phyloP scores from a whole-genome alignment of 2,329 filamentous ascomycete species.

The Microcyclospora pomicola region DNA sequence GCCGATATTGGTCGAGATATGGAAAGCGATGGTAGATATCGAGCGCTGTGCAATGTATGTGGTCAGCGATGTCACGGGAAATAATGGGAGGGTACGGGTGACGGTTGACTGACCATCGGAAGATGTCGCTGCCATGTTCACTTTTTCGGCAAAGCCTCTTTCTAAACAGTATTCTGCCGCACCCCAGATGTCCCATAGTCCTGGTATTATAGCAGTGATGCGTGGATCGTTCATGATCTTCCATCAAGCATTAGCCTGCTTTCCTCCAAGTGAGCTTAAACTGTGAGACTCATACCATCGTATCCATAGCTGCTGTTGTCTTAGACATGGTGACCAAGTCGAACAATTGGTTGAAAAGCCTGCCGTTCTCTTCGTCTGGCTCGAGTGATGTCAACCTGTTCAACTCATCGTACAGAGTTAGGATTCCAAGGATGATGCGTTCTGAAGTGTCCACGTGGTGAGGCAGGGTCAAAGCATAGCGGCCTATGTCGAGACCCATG shows the following conservation, averaged over 20 bases:
- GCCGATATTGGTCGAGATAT: slow-evolving; percentile 4
- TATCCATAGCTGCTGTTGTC: neutral
- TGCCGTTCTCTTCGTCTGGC: neutral
- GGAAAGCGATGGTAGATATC: slow-evolving; percentile 1
- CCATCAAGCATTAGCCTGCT: neutral
- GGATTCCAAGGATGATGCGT: too few relatives aligned
- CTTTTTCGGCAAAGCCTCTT: slow-evolving; percentile 1
- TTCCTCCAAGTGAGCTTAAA: too few relatives aligned
- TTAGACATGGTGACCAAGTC: slow-evolving; percentile 3
- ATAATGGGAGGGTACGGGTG: too few relatives aligned
- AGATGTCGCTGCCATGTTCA: neutral
- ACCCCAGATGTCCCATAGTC: slow-evolving; percentile 1
- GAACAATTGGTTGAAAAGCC: slow-evolving; percentile 3
- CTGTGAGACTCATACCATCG: too few relatives aligned
- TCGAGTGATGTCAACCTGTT: neutral
- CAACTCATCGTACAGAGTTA: too few relatives aligned
- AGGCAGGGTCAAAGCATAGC: too few relatives aligned
- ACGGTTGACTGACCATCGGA: neutral
- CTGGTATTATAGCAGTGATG: neutral
- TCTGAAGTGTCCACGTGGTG: too few relatives aligned
- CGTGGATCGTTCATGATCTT: slow-evolving; percentile 1
- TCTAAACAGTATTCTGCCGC: slow-evolving; percentile 1
- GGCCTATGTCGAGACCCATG: too few relatives aligned
- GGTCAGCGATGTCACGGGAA: too few relatives aligned
- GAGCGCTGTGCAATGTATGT: neutral